Conservation (phyloP, 2,329 filamentous ascomycete species). For the Microsporum canis region DNA sequence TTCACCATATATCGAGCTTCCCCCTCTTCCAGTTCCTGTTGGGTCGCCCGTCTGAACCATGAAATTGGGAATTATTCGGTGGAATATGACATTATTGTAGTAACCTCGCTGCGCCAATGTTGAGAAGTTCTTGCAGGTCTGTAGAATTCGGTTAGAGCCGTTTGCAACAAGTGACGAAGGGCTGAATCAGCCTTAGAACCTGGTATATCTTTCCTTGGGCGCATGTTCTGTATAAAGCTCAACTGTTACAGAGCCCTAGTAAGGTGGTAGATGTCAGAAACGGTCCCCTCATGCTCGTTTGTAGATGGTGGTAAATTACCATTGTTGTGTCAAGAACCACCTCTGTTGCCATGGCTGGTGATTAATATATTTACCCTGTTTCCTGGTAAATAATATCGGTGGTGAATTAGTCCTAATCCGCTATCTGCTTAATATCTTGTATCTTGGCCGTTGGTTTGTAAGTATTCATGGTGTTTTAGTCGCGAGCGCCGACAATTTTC, state of each 20-base stretch:
- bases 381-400: background rate
- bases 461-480: background rate
- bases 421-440: too few relatives aligned
- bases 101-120: slow-evolving; percentile 72
- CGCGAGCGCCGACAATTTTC: background rate
- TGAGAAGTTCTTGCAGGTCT: slow-evolving; percentile 77
- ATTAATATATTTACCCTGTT: background rate
- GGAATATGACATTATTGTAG: slow-evolving; percentile 78
- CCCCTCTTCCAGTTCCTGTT: slow-evolving; percentile 83
- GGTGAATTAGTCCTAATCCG: background rate
- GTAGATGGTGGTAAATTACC: slow-evolving; percentile 38
- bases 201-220: background rate
- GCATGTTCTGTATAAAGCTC: slow-evolving; percentile 88
- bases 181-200: background rate
- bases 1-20: slow-evolving; percentile 78
- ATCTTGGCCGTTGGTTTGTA: background rate
- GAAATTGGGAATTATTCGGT: slow-evolving; percentile 90
- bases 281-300: background rate
- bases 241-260: slow-evolving; percentile 66
- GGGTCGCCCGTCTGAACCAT: slow-evolving; percentile 95
- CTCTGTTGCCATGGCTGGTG: slow-evolving; percentile 55
- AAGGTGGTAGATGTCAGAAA: background rate
- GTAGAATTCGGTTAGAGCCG: background rate
- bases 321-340: slow-evolving; percentile 76
- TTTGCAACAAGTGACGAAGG: background rate